Conservation (phyloP, 2,329 filamentous ascomycete species). For the Fonsecaea erecta region DNA sequence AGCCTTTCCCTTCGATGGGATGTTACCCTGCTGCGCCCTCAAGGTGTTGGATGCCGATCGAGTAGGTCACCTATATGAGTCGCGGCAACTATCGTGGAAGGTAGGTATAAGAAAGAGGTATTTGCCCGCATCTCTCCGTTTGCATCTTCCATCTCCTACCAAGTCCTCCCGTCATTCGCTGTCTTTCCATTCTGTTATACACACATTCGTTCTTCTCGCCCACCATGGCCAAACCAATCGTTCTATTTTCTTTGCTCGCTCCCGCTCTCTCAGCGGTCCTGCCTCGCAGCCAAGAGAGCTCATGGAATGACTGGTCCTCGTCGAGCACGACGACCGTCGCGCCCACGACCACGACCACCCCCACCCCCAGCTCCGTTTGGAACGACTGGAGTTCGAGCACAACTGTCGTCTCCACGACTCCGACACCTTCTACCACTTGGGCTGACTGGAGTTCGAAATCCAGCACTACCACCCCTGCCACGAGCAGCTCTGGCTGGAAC, state of each 20-base stretch:
- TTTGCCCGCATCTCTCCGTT: neutral
- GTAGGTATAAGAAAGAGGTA: slow-evolving; percentile 15
- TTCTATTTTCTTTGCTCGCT: slow-evolving; percentile 29
- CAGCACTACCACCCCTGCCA: slow-evolving; percentile 9
- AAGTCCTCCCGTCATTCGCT: slow-evolving; percentile 15
- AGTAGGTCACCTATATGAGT: neutral
- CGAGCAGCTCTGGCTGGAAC: slow-evolving; percentile 6
- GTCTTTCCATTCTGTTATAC: slow-evolving; percentile 8
- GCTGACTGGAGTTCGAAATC: slow-evolving; percentile 8
- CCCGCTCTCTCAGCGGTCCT: slow-evolving; percentile 29
- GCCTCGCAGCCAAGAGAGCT: slow-evolving; percentile 20
- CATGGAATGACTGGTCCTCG: slow-evolving; percentile 8
- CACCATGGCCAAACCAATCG: slow-evolving; percentile 29
- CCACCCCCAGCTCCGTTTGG: neutral
- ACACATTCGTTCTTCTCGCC: slow-evolving; percentile 26
- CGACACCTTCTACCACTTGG: neutral
- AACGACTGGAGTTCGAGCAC: slow-evolving; percentile 9
- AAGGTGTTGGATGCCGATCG: slow-evolving; percentile 9
- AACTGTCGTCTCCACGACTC: neutral
- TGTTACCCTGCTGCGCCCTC: slow-evolving; percentile 14
- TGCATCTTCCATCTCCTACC: neutral
- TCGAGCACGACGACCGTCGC: slow-evolving; percentile 1
- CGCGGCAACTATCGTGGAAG: neutral
- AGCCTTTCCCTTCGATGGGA: slow-evolving; percentile 10
- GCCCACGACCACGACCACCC: neutral